phyloP scores from a whole-genome alignment of 2,329 filamentous ascomycete species.

The Reticulascus tulasneorum region DNA sequence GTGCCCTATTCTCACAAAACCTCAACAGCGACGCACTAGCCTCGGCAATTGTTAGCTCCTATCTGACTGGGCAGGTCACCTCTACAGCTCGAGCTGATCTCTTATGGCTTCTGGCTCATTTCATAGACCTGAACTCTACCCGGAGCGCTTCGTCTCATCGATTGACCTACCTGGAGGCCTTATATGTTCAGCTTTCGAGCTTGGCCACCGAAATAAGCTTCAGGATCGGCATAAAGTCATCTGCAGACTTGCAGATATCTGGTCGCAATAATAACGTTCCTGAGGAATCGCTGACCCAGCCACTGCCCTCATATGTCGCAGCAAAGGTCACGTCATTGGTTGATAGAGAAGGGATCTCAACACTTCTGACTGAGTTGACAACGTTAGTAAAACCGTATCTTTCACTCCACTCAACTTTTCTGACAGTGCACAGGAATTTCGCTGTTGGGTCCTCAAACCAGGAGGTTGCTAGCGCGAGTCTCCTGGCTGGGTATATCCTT shows the following conservation, averaged over 20 bases:
- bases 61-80: constrained; percentile 20
- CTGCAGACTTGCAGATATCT: constrained; percentile 3
- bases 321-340: constrained; percentile 67
- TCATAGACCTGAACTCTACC: constrained; percentile 52
- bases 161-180: constrained; percentile 42
- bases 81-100: constrained; percentile 36
- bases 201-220: constrained; percentile 48
- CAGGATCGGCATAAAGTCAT: constrained; percentile 29
- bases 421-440: constrained; percentile 9
- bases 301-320: constrained; percentile 54
- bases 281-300: constrained; percentile 25
- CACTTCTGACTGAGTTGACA: constrained; percentile 38
- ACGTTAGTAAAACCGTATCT: constrained; percentile 1
- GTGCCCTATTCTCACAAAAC: constrained; percentile 27
- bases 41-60: constrained; percentile 33
- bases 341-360: constrained; percentile 69
- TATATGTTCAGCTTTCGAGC: constrained; percentile 51
- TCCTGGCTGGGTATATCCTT: constrained; percentile 81
- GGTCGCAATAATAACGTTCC: constrained; percentile 6
- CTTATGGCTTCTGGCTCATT: constrained; percentile 65
- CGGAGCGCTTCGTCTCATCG: constrained; percentile 29
- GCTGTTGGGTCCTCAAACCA: constrained; percentile 20
- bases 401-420: not conserved
- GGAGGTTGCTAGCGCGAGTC: constrained; percentile 39
- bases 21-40: constrained; percentile 39